Conservation (phyloP, 2,329 filamentous ascomycete genomes). For the Ophiostoma tasmaniense region DNA sequence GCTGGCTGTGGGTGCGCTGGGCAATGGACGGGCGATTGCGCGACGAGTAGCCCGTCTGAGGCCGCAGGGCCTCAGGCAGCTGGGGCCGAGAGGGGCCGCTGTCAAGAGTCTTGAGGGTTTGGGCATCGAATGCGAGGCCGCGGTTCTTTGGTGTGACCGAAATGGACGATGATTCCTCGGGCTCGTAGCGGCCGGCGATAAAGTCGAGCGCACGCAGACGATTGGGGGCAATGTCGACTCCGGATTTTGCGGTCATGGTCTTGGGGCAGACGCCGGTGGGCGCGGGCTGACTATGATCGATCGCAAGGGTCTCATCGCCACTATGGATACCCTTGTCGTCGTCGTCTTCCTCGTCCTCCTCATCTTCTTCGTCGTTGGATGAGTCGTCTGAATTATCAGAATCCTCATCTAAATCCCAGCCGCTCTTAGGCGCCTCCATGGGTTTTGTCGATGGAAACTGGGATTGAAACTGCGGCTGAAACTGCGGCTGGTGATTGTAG, state of each 20-base stretch:
- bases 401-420: conserved; percentile 40
- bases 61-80: conserved; percentile 21
- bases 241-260: conserved; percentile 9
- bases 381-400: conserved; percentile 25
- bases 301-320: conserved; percentile 18
- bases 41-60: conserved; percentile 44
- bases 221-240: conserved; percentile 33
- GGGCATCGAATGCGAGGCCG: conserved; percentile 29
- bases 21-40: conserved; percentile 37
- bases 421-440: conserved; percentile 32
- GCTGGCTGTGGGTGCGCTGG: conserved; percentile 42
- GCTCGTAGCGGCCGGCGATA: conserved; percentile 36
- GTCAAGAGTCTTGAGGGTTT: conserved; percentile 27
- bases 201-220: conserved; percentile 44
- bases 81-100: conserved; percentile 19
- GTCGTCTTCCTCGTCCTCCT: conserved; percentile 10
- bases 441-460: conserved; percentile 15
- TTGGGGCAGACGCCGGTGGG: conserved; percentile 4
- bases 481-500: neutral
- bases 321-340: conserved; percentile 10
- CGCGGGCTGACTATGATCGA: conserved; percentile 4
- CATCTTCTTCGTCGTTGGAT: conserved; percentile 14
- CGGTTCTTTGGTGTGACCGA: conserved; percentile 1
- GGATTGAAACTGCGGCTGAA: neutral
- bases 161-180: conserved; percentile 16